These are phyloP conservation scores for Aspergillus sp. DNA, from an alignment of 2,329 filamentous ascomycete species.

Conservation along the genomic window DNA sequence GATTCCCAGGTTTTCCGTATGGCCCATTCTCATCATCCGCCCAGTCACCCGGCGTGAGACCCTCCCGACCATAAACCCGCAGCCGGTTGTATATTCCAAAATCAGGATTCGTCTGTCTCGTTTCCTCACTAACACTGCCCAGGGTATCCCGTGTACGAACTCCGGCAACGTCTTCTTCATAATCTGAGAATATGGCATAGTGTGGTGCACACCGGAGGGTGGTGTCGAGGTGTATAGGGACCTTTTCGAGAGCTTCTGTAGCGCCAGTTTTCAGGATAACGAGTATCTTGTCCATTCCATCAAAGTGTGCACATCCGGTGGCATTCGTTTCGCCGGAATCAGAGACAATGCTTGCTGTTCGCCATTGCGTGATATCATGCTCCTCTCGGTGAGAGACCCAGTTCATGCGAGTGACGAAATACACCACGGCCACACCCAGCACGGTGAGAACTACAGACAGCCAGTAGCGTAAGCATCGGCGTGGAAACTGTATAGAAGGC, in stretches of 20 bases:
- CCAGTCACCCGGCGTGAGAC: conserved; percentile 33
- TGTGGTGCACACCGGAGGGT: conserved; percentile 34
- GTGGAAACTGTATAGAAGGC: conserved; percentile 1
- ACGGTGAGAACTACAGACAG: not conserved
- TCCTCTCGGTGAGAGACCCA: not conserved
- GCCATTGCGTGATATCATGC: not conserved
- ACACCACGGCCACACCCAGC: not conserved
- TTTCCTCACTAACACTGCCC: conserved; percentile 29
- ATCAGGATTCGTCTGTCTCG: conserved; percentile 20
- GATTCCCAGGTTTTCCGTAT: conserved; percentile 42
- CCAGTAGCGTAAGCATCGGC: conserved; percentile 5
- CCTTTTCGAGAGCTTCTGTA: conserved; percentile 34
- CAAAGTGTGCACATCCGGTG: not conserved
- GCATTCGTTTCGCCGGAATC: not conserved
- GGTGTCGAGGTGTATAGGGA: conserved; percentile 34
- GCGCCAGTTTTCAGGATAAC: conserved; percentile 36
- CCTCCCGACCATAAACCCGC: conserved; percentile 42
- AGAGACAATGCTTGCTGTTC: not conserved
- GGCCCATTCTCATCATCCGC: conserved; percentile 36
- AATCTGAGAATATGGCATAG: conserved; percentile 36
- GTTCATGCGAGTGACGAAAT: not conserved
- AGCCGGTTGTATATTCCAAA: conserved; percentile 44
- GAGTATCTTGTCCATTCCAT: conserved; percentile 30
- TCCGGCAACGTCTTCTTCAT: conserved; percentile 32
- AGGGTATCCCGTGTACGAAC: conserved; percentile 32